A percentile compares a stretch with the other conserved stretches of the same genome.
Evolutionary conservation across 345 rosid species (phyloP).

Genomic region (Balakata baccata): DNA sequence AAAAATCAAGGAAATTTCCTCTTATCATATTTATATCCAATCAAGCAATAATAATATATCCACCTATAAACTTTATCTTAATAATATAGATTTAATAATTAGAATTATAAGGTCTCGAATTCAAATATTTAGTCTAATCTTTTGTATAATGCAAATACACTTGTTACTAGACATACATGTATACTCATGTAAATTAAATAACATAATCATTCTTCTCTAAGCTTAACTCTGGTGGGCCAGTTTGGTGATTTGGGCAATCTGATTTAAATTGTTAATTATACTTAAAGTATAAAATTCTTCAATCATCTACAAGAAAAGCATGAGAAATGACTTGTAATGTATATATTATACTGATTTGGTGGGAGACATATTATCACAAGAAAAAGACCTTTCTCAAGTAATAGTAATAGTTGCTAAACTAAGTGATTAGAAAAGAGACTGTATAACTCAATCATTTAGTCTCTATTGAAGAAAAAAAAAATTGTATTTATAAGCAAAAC

Average conservation of each 20-base stretch:
- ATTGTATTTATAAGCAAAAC: too few relatives aligned
- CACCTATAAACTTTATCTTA: too few relatives aligned
- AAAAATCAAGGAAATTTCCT: too few relatives aligned
- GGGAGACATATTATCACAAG: constrained; percentile 9
- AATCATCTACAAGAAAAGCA: constrained; percentile 8
- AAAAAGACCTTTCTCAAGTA: background rate
- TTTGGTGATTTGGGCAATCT: constrained; percentile 6
- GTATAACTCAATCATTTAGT: background rate
- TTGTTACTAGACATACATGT: background rate
- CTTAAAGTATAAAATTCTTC: background rate
- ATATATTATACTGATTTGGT: background rate
- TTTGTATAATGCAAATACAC: too few relatives aligned
- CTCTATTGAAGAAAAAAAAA: background rate
- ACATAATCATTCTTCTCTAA: background rate
- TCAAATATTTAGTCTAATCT: too few relatives aligned
- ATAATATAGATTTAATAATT: too few relatives aligned
- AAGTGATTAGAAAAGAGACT: background rate
- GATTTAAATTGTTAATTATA: background rate
- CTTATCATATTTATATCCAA: too few relatives aligned
- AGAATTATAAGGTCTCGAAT: too few relatives aligned
- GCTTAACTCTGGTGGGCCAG: background rate
- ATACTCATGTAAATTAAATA: background rate
- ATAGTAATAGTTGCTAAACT: background rate
- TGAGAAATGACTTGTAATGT: background rate
- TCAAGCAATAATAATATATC: too few relatives aligned